Percentiles rank a stretch among this genome's conserved stretches.
These are phyloP conservation scores for Terfezia claveryi DNA, from an alignment of 495 filamentous ascomycete genomes.

Conservation along the genomic window DNA sequence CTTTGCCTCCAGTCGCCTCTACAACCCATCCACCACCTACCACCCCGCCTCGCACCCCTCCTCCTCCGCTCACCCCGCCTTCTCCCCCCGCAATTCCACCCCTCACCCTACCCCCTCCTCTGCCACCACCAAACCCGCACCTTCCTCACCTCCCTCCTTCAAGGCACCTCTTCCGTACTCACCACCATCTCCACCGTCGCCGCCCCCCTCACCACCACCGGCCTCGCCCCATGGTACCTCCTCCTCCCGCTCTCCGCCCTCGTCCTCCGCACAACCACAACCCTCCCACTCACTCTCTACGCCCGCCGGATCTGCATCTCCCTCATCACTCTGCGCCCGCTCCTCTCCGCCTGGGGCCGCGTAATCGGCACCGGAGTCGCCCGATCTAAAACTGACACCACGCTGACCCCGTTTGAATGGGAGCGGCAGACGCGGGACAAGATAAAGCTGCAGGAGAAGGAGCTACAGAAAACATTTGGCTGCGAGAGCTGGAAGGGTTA, in stretches of 20 bases:
- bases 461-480: conserved; percentile 26
- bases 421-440: conserved; percentile 12
- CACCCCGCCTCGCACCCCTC: conserved; percentile 5
- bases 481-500: conserved; percentile 31
- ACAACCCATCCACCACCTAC: conserved; percentile 2
- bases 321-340: conserved; percentile 26
- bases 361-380: conserved; percentile 2
- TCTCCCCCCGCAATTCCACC: conserved; percentile 16
- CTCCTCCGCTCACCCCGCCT: conserved; percentile 7
- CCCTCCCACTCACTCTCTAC: conserved; percentile 38
- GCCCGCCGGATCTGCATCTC: conserved; percentile 23
- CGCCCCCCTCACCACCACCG: conserved; percentile 18
- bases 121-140: conserved; percentile 30
- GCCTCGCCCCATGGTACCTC: conserved; percentile 41
- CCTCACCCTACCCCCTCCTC: conserved; percentile 29
- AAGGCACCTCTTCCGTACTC: not conserved
- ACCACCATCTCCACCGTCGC: not conserved
- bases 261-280: conserved; percentile 33
- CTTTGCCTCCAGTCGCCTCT: conserved; percentile 1
- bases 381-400: conserved; percentile 2
- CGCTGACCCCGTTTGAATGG: not conserved
- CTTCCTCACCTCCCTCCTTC: conserved; percentile 40
- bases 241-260: conserved; percentile 50
- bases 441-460: conserved; percentile 15
- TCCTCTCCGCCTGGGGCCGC: conserved; percentile 29